Conservation (phyloP, 805 yeast species). For the Teunomyces panamensis region DNA sequence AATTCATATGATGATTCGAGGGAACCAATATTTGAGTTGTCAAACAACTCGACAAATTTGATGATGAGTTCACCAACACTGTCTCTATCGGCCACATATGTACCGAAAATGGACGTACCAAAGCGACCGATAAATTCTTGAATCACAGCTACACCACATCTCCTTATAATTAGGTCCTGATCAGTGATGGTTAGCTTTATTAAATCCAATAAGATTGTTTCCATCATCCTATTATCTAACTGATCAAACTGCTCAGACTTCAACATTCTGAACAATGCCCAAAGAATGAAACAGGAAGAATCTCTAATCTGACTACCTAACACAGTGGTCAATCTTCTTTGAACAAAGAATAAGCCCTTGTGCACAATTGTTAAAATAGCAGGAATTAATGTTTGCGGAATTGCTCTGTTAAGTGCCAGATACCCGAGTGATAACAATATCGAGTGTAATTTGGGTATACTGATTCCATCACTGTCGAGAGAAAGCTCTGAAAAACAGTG, state of each 20-base stretch:
- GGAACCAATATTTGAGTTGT: constrained; percentile 34
- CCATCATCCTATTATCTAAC: constrained; percentile 12
- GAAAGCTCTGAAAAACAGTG: constrained; percentile 5
- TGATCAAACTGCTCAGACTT: constrained; percentile 6
- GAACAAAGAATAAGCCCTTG: constrained; percentile 53
- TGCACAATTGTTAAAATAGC: constrained; percentile 38
- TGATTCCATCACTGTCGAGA: constrained; percentile 28
- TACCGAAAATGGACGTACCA: constrained; percentile 41
- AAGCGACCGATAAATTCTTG: constrained; percentile 85
- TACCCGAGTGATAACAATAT: constrained; percentile 55
- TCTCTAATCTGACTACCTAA: constrained; percentile 75
- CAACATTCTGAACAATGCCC: constrained; percentile 63
- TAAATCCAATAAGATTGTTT: constrained; percentile 32
- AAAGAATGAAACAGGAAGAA: constrained; percentile 78
- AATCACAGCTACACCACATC: constrained; percentile 82
- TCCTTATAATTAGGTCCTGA: constrained; percentile 65
- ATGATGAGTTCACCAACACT: constrained; percentile 38
- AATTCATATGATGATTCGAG: constrained; percentile 15
- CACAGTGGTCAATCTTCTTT: constrained; percentile 46
- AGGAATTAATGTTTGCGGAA: constrained; percentile 23
- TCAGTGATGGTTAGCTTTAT: constrained; percentile 64
- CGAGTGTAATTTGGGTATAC: constrained; percentile 54
- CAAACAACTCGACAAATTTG: constrained; percentile 57
- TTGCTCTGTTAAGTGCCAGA: constrained; percentile 22
- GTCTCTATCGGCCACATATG: constrained; percentile 5